Conservation (phyloP, 495 filamentous ascomycete species). For the Aspergillus nanangensis region DNA sequence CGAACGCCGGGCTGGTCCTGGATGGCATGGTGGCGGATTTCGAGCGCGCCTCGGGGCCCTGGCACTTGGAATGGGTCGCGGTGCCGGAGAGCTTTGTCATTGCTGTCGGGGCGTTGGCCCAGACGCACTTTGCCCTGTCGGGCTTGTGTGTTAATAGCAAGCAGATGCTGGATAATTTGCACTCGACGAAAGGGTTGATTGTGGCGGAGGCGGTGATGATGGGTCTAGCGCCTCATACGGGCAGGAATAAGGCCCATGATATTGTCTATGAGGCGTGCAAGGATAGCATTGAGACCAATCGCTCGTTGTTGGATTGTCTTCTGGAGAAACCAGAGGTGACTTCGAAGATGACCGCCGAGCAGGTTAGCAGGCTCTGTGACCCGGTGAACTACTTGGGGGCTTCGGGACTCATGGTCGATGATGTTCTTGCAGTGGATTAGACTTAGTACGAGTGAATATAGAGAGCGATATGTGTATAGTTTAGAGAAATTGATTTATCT, state of each 20-base stretch:
- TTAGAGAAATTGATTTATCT: neutral
- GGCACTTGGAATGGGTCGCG: slow-evolving; percentile 53
- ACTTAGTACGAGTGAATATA: no score
- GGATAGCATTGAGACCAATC: slow-evolving; percentile 40
- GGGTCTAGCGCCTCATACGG: slow-evolving; percentile 45
- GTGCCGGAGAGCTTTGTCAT: slow-evolving; percentile 49
- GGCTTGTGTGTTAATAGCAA: slow-evolving; percentile 43
- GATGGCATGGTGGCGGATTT: slow-evolving; percentile 53
- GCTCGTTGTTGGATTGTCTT: slow-evolving; percentile 36
- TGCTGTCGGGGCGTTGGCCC: slow-evolving; percentile 42
- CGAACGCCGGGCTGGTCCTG: slow-evolving; percentile 45
- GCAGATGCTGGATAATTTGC: slow-evolving; percentile 44
- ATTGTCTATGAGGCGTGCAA: slow-evolving; percentile 51
- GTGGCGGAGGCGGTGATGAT: slow-evolving; percentile 57
- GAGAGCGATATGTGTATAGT: neutral
- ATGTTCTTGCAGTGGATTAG: slow-evolving; percentile 35
- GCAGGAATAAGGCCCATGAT: slow-evolving; percentile 47
- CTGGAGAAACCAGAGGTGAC: slow-evolving; percentile 34
- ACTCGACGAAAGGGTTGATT: slow-evolving; percentile 44
- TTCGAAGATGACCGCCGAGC: slow-evolving; percentile 29
- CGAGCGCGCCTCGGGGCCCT: slow-evolving; percentile 48
- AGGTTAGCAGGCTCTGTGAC: slow-evolving; percentile 40
- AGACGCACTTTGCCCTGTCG: slow-evolving; percentile 43
- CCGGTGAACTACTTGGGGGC: slow-evolving; percentile 48
- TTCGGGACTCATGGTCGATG: slow-evolving; percentile 45